Conservation (phyloP, 805 yeast species). For the Saccharomyces mikatae region DNA sequence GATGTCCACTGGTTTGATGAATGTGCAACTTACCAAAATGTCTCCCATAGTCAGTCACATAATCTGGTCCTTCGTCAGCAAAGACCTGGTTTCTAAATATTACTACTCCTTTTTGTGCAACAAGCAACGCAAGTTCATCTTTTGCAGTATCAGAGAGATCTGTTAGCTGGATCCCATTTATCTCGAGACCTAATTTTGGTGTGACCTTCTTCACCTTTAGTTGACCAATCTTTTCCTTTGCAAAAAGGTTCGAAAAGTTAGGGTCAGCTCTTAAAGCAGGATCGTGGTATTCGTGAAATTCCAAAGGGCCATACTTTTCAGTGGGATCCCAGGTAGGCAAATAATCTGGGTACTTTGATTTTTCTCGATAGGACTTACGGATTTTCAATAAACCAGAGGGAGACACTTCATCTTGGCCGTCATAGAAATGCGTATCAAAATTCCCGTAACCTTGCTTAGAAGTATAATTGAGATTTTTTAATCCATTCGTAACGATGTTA, state of each 20-base stretch:
- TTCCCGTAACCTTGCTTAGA: constrained; percentile 17
- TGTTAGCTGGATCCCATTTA: constrained; percentile 53
- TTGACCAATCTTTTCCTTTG: constrained; percentile 21
- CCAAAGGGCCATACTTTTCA: constrained; percentile 15
- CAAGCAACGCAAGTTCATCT: constrained; percentile 60
- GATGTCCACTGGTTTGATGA: constrained; percentile 71
- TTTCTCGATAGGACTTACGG: constrained; percentile 13
- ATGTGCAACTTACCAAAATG: constrained; percentile 66
- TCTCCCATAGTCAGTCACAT: constrained; percentile 43
- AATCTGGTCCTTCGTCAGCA: constrained; percentile 43
- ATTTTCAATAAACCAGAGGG: constrained; percentile 21
- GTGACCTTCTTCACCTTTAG: constrained; percentile 37
- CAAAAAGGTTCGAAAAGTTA: constrained; percentile 15
- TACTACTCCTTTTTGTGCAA: constrained; percentile 65
- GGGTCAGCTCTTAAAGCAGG: constrained; percentile 19
- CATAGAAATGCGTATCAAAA: constrained; percentile 21
- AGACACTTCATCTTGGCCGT: constrained; percentile 26
- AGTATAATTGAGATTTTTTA: background rate
- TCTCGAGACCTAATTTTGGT: constrained; percentile 64
- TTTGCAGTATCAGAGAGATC: constrained; percentile 45
- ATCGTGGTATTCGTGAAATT: constrained; percentile 13
- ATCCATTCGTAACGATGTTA: background rate
- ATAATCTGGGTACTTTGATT: constrained; percentile 24
- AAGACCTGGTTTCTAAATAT: constrained; percentile 62
- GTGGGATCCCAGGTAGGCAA: constrained; percentile 25